Percentiles rank a stretch among this genome's conserved stretches.
phyloP scores from a whole-genome alignment of 768 basidiomycete genomes.

The Gymnopilus dilepis region DNA sequence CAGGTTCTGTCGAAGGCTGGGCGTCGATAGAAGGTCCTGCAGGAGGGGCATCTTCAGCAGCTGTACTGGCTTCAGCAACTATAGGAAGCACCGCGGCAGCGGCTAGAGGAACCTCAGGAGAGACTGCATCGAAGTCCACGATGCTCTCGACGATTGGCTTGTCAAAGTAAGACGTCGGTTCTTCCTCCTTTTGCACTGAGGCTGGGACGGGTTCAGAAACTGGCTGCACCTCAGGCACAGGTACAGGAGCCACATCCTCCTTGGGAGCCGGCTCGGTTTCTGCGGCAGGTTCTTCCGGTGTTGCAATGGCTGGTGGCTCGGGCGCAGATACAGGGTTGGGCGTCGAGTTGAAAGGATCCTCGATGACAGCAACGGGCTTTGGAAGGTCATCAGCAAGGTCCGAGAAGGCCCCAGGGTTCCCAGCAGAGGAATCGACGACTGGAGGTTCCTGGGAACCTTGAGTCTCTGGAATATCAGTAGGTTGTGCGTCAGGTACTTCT shows the following conservation, averaged over 20 bases:
- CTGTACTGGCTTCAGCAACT: neutral
- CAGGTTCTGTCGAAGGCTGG: neutral
- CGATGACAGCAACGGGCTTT: neutral
- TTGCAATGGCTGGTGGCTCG: neutral
- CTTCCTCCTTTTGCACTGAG: neutral
- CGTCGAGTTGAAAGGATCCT: neutral
- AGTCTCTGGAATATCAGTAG: neutral
- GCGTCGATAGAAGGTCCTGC: neutral
- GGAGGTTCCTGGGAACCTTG: neutral
- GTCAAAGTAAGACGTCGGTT: constrained; percentile 32
- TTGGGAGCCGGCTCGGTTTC: neutral
- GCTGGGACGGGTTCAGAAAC: constrained; percentile 2
- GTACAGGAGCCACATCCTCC: neutral
- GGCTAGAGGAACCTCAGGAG: constrained; percentile 11
- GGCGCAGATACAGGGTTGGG: neutral
- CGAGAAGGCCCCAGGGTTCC: neutral
- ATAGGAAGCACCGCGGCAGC: constrained; percentile 25
- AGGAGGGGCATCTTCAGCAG: neutral
- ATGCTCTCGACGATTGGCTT: constrained; percentile 33
- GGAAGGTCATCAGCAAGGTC: neutral
- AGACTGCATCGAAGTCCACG: constrained; percentile 19
- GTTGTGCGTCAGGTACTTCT: neutral
- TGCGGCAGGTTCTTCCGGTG: neutral
- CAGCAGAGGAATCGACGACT: neutral
- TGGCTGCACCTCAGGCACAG: no score